phyloP scores from a whole-genome alignment of 2,329 filamentous ascomycete species.

The Emmonsiellopsis sp. region DNA sequence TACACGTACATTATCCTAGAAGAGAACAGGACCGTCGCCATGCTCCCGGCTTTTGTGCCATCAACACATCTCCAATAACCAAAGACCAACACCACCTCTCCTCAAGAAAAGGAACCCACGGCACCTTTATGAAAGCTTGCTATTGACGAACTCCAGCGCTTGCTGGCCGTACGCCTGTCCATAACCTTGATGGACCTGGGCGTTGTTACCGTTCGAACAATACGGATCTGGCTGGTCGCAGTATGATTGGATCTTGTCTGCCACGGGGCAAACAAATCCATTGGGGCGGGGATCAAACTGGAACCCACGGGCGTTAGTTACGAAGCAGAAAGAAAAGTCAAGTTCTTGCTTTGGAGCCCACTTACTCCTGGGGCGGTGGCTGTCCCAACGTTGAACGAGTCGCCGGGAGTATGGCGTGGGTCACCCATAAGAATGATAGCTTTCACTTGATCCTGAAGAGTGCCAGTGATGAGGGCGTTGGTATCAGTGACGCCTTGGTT shows the following conservation, averaged over 20 bases:
- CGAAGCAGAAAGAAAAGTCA: neutral
- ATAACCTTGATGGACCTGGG: constrained; percentile 54
- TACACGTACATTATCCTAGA: no score
- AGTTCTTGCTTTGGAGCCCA: neutral
- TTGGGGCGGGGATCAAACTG: constrained; percentile 53
- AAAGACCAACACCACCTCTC: no score
- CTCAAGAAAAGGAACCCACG: neutral
- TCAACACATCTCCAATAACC: no score
- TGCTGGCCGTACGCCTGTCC: constrained; percentile 51
- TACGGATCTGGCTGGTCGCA: constrained; percentile 57
- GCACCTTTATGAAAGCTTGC: constrained; percentile 14
- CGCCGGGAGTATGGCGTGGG: constrained; percentile 48
- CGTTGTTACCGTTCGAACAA: constrained; percentile 57
- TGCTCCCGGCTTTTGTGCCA: no score
- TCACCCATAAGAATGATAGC: constrained; percentile 59
- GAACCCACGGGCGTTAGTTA: neutral
- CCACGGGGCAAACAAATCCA: constrained; percentile 50
- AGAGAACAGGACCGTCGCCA: no score
- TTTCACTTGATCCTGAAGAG: constrained; percentile 48
- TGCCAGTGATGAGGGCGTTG: constrained; percentile 32
- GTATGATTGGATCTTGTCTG: constrained; percentile 53
- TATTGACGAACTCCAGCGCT: constrained; percentile 52
- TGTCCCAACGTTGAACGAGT: constrained; percentile 54
- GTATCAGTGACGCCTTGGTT: constrained; percentile 27
- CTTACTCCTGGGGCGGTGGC: constrained; percentile 49